Base-by-base conservation (phyloP, 1,284 basidiomycete genomes). In the Apiotrichum brassicae region DNA sequence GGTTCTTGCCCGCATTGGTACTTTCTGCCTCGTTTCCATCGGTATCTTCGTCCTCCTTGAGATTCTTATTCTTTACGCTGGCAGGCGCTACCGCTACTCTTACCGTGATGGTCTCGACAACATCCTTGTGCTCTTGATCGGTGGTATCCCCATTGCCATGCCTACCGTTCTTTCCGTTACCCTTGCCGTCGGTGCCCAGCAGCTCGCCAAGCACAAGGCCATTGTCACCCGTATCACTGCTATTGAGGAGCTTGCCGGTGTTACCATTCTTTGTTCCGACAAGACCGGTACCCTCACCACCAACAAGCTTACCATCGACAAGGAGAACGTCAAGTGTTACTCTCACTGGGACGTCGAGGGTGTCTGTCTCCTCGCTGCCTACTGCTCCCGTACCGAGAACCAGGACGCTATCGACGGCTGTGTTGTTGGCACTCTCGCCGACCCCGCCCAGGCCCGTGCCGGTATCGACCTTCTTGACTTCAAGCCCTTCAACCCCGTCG, bases 81-180 rank as follows among this genome's bases (percentile, higher is more conserved):
- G 82, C 40, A 85, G 87, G 46, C 85, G 82, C 37, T 93, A 87
- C 85, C 79, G 78, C 52, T 94, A 87, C 80, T 75, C 68, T 44
- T 97, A 97, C 79, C 89, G 92, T 68, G 85, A 84, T 59, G 92
- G 92, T 79, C 85, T 97, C 63, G 84, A 97, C 80, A 87, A 92
- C 79, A 92, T 95, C 76, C 82, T 95, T 43, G 90, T 95, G 63
- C 86, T 95, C 72, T 81, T 97, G 81, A 95, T 97, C 77, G 89
- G 92, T 81, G 92, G 92, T 81, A 95, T 97, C 68, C 93, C 93
- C 70, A 95, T 95, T 77, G 92, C 91, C 72, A 94, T 97, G 91
- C 92, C 92, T 63, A 94, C 90, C 60, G 92, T 97, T 62, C 76
- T 94, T 59, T 93, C 91, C 51, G 91, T 94, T 76, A 95, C 92